A percentile compares a stretch with the other conserved stretches of the same genome.
Evolutionary conservation across 257 asterid genomes (phyloP).

Genomic region (Nicotiana tabacum): DNA sequence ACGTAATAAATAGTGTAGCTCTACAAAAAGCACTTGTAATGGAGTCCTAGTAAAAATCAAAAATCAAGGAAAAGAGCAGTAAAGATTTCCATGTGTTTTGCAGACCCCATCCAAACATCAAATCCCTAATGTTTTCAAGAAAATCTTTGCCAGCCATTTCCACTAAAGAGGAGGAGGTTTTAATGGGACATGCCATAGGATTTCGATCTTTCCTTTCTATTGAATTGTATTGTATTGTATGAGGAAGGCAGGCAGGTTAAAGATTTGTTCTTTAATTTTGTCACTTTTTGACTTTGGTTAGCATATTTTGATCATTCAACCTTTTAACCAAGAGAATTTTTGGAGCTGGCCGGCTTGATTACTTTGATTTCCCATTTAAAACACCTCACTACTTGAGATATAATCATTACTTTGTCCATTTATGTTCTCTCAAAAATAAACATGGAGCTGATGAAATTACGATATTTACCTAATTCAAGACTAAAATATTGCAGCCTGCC

Average conservation of each 20-base stretch:
- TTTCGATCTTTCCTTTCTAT: not conserved
- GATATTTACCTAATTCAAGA: not conserved
- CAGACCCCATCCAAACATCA: not conserved
- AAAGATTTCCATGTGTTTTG: not conserved
- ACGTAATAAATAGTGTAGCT: not conserved
- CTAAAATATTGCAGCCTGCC: not conserved
- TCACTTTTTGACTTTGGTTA: constrained; percentile 46
- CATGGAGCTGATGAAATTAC: constrained; percentile 4
- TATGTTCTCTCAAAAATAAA: not conserved
- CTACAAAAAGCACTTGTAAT: not conserved
- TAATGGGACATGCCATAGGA: too few species aligned
- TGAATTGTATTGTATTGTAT: constrained; percentile 1
- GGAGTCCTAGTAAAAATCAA: not conserved
- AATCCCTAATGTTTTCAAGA: constrained; percentile 7
- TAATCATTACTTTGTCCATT: constrained; percentile 15
- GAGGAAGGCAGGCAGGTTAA: constrained; percentile 28
- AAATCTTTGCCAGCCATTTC: constrained; percentile 6
- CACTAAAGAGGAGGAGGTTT: not conserved
- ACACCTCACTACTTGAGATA: not conserved
- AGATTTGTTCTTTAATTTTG: constrained; percentile 28
- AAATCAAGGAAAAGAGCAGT: not conserved
- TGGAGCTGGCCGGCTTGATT: not conserved
- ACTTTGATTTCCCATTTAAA: constrained; percentile 3
- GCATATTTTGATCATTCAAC: constrained; percentile 19
- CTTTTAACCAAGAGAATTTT: not conserved